Evolutionary conservation across 768 basidiomycete genomes (phyloP), one percentile per base, ranked within the genome.

Genomic region (Glaciozyma martinii): DNA sequence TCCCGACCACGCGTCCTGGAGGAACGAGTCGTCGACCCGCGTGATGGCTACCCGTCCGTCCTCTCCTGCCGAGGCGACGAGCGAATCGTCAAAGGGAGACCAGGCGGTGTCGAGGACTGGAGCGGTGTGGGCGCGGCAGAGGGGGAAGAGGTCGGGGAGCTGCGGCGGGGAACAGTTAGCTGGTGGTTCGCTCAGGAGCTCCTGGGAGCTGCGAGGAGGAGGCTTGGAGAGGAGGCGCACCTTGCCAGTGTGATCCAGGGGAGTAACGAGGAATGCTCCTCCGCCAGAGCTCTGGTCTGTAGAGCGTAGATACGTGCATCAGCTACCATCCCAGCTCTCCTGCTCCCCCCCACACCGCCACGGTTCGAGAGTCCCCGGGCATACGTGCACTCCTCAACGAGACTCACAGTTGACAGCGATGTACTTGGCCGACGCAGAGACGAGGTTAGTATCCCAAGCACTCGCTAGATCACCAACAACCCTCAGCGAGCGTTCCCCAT

Each of bases 31-130:
- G n/a, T 82, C 77, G 59, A 97, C 85, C 75, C 90, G 88, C 87
- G 91, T 97, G 74, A 99, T 81, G 78, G 90, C 83, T 70, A 88
- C 82, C 73, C 93, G 91, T 50, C 93, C 91, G 75, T 99, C 95
- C 76, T 99, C 94, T 56, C 88, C 91, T 21, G 83, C 90, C 1
- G 90, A 93, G 3, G 88, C 94, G 71, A 95, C 88, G 72, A 94
- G 80, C 9, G 82, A 80, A 77, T 98, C 94, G 74, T 92, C 86
- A 76, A 94, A 90, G 0, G 92, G 93, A 0, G 88, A 90, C 91
- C 92, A 98, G 74, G 88, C 89, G 0, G 94, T 98, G 78, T 98
- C 94, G 44, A 98, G 87, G 37, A 90, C 88, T 10, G 79, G 76
- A 1, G 75, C 78, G 19, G 78, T 76, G 69, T 80, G 80, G 37